A percentile compares a stretch with the other conserved stretches of the same genome.
These are phyloP conservation scores for Venturia carpophila DNA, from an alignment of 2,329 filamentous ascomycete species.

Conservation along the genomic window DNA sequence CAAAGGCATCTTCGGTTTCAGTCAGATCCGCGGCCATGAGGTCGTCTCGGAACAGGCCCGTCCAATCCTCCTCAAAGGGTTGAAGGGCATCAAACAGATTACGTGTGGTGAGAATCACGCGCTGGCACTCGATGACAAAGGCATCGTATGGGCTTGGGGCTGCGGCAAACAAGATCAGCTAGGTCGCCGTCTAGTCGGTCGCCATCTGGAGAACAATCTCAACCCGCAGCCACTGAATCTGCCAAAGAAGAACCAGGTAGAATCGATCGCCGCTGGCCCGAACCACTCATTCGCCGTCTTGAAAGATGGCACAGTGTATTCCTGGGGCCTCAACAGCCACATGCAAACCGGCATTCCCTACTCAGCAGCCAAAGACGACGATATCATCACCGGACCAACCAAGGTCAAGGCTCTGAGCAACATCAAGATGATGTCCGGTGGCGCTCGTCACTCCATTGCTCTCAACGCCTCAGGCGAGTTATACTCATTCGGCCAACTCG, in stretches of 20 bases:
- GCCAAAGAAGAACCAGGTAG: slow-evolving; percentile 47
- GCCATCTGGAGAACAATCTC: slow-evolving; percentile 47
- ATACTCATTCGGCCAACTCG: slow-evolving; percentile 53
- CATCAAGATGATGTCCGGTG: slow-evolving; percentile 61
- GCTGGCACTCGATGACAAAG: slow-evolving; percentile 57
- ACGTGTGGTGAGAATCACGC: slow-evolving; percentile 64
- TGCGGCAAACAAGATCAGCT: slow-evolving; percentile 65
- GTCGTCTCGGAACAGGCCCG: slow-evolving; percentile 43
- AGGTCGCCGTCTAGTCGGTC: slow-evolving; percentile 56
- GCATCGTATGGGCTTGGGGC: slow-evolving; percentile 63
- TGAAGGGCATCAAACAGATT: slow-evolving; percentile 59
- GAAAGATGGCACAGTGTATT: slow-evolving; percentile 61
- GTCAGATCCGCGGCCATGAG: slow-evolving; percentile 35
- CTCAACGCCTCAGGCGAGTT: slow-evolving; percentile 47
- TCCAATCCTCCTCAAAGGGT: slow-evolving; percentile 50
- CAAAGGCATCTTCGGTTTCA: slow-evolving; percentile 59
- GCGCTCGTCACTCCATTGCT: slow-evolving; percentile 65
- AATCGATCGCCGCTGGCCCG: slow-evolving; percentile 59
- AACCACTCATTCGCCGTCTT: slow-evolving; percentile 76
- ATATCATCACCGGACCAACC: slow-evolving; percentile 58
- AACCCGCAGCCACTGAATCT: slow-evolving; percentile 51
- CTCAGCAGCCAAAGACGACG: slow-evolving; percentile 58
- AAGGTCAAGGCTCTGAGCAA: slow-evolving; percentile 57
- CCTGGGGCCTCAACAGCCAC: slow-evolving; percentile 84
- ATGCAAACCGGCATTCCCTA: slow-evolving; percentile 65